Conservation (phyloP, 1,284 basidiomycete genomes). For the Rhodotorula sp. region DNA sequence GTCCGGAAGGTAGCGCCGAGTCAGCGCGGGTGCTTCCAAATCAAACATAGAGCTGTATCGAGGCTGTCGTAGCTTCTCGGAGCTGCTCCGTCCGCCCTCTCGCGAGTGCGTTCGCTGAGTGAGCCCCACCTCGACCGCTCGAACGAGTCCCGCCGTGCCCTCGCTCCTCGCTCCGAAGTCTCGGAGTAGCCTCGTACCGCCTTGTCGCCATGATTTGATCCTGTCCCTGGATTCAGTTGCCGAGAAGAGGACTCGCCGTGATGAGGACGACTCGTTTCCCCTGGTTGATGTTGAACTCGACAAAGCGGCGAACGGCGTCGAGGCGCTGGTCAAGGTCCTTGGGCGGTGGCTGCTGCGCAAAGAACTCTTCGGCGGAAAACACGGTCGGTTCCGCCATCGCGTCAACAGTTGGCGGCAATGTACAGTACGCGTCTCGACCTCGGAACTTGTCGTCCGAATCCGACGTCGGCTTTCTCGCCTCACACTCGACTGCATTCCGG, state of each 20-base stretch:
- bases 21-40: background rate
- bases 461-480: too few species aligned
- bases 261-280: constrained; percentile 83
- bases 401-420: background rate
- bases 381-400: background rate
- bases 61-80: background rate
- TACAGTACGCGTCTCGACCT: background rate
- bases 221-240: background rate
- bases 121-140: background rate
- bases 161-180: background rate
- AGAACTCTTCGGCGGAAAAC: constrained; percentile 76
- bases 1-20: constrained; percentile 15
- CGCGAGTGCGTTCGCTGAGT: background rate
- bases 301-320: constrained; percentile 64
- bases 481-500: too few species aligned
- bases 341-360: constrained; percentile 76
- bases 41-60: too few species aligned
- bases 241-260: constrained; percentile 64
- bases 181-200: background rate
- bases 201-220: background rate
- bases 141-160: background rate
- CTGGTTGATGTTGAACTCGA: constrained; percentile 63
- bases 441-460: too few species aligned
- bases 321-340: constrained; percentile 65
- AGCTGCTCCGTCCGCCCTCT: background rate